phyloP scores from a whole-genome alignment of 345 rosid genomes.

The Aquilaria malaccensis region DNA sequence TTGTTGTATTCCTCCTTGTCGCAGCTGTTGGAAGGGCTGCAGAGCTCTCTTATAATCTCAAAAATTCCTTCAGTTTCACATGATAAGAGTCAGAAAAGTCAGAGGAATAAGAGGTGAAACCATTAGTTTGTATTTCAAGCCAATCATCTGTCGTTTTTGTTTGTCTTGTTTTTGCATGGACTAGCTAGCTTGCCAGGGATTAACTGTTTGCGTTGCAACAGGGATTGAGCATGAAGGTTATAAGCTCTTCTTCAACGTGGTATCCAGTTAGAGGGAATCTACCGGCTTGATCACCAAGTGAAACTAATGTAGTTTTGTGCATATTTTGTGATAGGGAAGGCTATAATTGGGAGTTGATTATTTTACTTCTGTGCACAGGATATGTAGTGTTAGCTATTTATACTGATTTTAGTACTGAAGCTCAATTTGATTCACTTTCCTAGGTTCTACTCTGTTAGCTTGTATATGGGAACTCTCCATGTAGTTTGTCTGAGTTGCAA shows the following conservation, averaged over 20 bases:
- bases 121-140: background rate
- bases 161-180: conserved; percentile 3
- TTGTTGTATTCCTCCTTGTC: background rate
- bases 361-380: conserved; percentile 19
- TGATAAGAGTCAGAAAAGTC: conserved; percentile 56
- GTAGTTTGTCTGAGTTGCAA: conserved; percentile 28
- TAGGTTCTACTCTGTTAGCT: conserved; percentile 25
- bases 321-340: conserved; percentile 33
- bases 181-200: background rate
- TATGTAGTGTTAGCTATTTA: conserved; percentile 40
- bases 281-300: conserved; percentile 13
- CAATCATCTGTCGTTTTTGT: background rate
- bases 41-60: conserved; percentile 73
- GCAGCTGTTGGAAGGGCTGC: conserved; percentile 93
- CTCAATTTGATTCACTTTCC: conserved; percentile 17
- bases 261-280: conserved; percentile 13
- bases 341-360: conserved; percentile 33
- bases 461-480: conserved; percentile 34
- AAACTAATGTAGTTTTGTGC: conserved; percentile 30
- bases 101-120: conserved; percentile 41
- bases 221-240: conserved; percentile 51
- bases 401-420: conserved; percentile 21
- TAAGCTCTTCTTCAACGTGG: conserved; percentile 8
- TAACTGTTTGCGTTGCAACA: conserved; percentile 28
- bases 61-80: conserved; percentile 74